Percentiles rank a stretch among this genome's conserved stretches.
Evolutionary conservation across 225 moss, liverwort and hornwort species (phyloP).

Genomic region (Polytrichum formosum): DNA sequence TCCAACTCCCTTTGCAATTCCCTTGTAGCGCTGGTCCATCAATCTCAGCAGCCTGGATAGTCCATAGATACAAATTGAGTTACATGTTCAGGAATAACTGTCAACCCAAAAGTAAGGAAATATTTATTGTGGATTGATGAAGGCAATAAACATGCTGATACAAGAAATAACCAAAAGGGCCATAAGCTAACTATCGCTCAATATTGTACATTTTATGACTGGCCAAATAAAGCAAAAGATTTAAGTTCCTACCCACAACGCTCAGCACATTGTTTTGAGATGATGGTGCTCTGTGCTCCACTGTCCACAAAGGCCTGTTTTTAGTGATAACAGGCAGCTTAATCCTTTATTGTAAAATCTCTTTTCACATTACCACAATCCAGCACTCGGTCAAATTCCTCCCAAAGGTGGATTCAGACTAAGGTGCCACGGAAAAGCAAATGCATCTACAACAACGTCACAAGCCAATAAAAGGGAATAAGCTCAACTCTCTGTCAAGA

Average conservation of each 20-base stretch:
- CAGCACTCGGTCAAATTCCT: too few relatives aligned
- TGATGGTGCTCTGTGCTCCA: constrained; percentile 97
- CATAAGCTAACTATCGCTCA: neutral
- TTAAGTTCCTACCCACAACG: constrained; percentile 76
- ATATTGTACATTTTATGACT: neutral
- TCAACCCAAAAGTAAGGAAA: neutral
- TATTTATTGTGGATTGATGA: too few relatives aligned
- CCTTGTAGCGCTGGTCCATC: constrained; percentile 84
- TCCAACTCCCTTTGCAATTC: constrained; percentile 92
- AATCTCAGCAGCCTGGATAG: constrained; percentile 75
- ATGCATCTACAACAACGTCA: too few relatives aligned
- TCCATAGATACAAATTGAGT: neutral
- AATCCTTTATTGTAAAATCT: too few relatives aligned
- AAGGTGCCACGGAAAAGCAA: too few relatives aligned
- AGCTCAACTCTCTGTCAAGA: too few relatives aligned
- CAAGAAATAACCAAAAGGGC: neutral
- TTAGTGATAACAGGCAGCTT: too few relatives aligned
- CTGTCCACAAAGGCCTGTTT: constrained; percentile 97
- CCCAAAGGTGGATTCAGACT: too few relatives aligned
- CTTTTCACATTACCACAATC: too few relatives aligned
- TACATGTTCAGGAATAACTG: neutral
- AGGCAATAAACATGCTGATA: too few relatives aligned
- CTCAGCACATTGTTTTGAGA: constrained; percentile 87
- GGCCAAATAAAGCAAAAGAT: neutral
- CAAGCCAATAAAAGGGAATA: too few relatives aligned